These are phyloP conservation scores for Plicaturopsis crispa DNA, from an alignment of 768 basidiomycete species.

Conservation along the genomic window DNA sequence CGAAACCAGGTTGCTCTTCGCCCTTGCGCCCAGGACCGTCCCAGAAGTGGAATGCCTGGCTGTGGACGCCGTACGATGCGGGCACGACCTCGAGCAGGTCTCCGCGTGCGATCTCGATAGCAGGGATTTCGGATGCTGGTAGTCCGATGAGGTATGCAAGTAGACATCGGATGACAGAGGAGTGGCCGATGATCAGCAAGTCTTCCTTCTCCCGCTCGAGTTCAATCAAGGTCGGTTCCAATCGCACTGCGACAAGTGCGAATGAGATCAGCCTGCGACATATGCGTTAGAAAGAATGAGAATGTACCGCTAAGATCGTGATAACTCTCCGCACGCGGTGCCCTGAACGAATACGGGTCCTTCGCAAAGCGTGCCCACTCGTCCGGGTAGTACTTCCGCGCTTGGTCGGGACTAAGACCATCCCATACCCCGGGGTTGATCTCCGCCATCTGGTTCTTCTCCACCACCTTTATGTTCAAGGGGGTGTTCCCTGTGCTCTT, in stretches of 20 bases:
- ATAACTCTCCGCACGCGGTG: slow-evolving; percentile 93
- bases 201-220: slow-evolving; percentile 93
- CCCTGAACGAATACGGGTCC: slow-evolving; percentile 90
- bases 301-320: slow-evolving; percentile 81
- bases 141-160: slow-evolving; percentile 90
- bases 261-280: slow-evolving; percentile 7
- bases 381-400: slow-evolving; percentile 82
- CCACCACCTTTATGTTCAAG: slow-evolving; percentile 72
- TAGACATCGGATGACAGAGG: slow-evolving; percentile 94
- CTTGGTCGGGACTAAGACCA: slow-evolving; percentile 85
- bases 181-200: slow-evolving; percentile 92
- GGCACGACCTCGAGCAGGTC: slow-evolving; percentile 93
- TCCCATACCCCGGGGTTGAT: slow-evolving; percentile 99
- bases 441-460: slow-evolving; percentile 95
- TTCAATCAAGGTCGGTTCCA: slow-evolving; percentile 92
- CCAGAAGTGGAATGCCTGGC: slow-evolving; percentile 89
- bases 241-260: slow-evolving; percentile 52
- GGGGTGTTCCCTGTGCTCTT: slow-evolving; percentile 12
- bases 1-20: slow-evolving; percentile 22
- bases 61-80: slow-evolving; percentile 84
- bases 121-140: slow-evolving; percentile 93
- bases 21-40: slow-evolving; percentile 70
- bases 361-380: slow-evolving; percentile 91
- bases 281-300: slow-evolving; percentile 1
- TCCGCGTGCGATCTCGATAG: slow-evolving; percentile 93